phyloP scores from a whole-genome alignment of 106 monocot species.

The Gastrodia elata region DNA sequence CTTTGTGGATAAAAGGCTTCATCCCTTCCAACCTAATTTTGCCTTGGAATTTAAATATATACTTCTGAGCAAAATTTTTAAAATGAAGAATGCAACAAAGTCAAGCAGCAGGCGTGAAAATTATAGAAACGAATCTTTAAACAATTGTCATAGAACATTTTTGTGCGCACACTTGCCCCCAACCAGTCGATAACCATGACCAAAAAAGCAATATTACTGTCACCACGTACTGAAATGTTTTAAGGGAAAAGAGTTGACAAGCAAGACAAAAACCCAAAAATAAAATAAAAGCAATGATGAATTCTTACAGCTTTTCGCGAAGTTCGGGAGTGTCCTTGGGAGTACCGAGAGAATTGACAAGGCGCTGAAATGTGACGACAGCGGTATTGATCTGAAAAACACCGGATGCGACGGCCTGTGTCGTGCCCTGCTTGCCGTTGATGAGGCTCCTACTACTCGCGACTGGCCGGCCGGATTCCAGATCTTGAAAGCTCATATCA shows the following conservation, averaged over 20 bases:
- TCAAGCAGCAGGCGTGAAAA: neutral
- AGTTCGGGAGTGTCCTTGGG: slow-evolving; percentile 82
- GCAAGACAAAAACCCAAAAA: neutral
- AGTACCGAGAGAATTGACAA: slow-evolving; percentile 79
- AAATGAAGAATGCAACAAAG: neutral
- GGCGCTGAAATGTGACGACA: slow-evolving; percentile 59
- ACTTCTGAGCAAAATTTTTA: neutral
- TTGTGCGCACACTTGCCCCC: neutral
- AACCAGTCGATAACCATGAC: neutral
- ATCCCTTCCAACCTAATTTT: neutral
- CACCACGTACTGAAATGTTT: neutral
- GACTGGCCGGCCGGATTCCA: slow-evolving; percentile 46
- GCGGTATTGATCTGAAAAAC: slow-evolving; percentile 81
- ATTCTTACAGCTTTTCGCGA: slow-evolving; percentile 68
- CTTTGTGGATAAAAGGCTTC: too few species aligned
- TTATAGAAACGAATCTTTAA: neutral
- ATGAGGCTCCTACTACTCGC: slow-evolving; percentile 14
- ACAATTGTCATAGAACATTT: neutral
- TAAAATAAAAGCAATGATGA: neutral
- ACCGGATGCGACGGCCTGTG: slow-evolving; percentile 59
- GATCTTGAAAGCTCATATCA: slow-evolving; percentile 79
- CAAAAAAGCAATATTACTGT: neutral
- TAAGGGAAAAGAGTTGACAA: neutral
- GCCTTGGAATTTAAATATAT: neutral
- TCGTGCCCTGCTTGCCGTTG: slow-evolving; percentile 33